Percentiles rank a stretch among this genome's conserved stretches.
Evolutionary conservation across 164 flowering plant genomes (phyloP).

Genomic region (Vitis amurensis): DNA sequence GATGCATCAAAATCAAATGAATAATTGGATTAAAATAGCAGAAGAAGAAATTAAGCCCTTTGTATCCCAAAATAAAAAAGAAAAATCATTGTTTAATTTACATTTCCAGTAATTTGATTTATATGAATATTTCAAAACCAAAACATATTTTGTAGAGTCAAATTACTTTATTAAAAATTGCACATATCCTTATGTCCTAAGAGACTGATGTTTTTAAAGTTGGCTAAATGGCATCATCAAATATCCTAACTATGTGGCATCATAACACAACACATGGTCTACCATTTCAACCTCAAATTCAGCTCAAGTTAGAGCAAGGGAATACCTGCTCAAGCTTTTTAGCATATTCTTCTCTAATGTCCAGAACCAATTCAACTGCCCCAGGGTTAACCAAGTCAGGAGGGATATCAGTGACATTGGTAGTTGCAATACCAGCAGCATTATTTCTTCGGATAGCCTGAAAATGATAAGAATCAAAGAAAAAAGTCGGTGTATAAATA

Average conservation of each 20-base stretch:
- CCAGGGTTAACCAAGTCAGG: conserved; percentile 52
- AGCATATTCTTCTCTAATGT: conserved; percentile 66
- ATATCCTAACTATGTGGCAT: too few species aligned
- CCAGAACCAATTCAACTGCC: conserved; percentile 57
- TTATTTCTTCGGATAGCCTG: conserved; percentile 48
- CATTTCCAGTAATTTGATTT: not conserved
- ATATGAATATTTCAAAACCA: not conserved
- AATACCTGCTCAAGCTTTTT: conserved; percentile 70
- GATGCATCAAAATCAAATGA: not conserved
- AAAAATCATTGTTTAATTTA: not conserved
- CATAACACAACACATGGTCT: not conserved
- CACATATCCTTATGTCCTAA: not conserved
- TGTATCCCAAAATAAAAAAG: not conserved
- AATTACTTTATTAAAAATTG: not conserved
- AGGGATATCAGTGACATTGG: conserved; percentile 39
- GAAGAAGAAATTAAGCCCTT: not conserved
- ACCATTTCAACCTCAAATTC: too few species aligned
- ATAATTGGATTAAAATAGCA: not conserved
- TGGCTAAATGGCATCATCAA: too few species aligned
- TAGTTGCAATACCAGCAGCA: conserved; percentile 13
- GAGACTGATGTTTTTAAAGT: not conserved
- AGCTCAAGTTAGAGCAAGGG: not conserved
- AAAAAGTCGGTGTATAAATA: not conserved
- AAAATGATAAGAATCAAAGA: conserved; percentile 7
- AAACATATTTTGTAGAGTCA: not conserved